Evolutionary conservation across 2,329 filamentous ascomycete genomes (phyloP).

Genomic region (Diaporthe velutina): DNA sequence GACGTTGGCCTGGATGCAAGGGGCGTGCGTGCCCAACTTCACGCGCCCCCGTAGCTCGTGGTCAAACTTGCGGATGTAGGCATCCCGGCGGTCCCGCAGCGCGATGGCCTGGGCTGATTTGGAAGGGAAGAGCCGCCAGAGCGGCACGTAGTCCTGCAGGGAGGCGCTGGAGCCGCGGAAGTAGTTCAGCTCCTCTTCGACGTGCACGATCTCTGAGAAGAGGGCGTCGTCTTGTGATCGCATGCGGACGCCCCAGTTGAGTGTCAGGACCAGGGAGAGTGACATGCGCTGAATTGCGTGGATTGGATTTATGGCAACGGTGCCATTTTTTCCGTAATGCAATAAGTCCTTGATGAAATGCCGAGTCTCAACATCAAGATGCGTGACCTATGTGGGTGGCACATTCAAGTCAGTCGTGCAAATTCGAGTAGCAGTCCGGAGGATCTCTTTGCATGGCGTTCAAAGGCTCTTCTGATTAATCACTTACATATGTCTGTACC

Average conservation of each 20-base stretch:
- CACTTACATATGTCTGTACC: constrained; percentile 25
- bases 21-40: not conserved
- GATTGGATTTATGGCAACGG: constrained; percentile 61
- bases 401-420: not conserved
- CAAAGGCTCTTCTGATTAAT: accelerated
- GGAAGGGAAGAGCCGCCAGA: constrained; percentile 6
- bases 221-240: constrained; percentile 56
- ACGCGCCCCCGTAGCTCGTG: constrained; percentile 6
- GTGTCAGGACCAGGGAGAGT: constrained; percentile 65
- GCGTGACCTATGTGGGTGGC: not conserved
- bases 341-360: constrained; percentile 73
- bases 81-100: not conserved
- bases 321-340: constrained; percentile 68
- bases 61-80: not conserved
- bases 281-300: constrained; percentile 63
- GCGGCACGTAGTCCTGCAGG: constrained; percentile 1
- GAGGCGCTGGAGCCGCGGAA: constrained; percentile 50
- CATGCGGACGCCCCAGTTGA: constrained; percentile 69
- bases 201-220: constrained; percentile 73
- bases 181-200: constrained; percentile 71
- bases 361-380: constrained; percentile 56
- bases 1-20: constrained; percentile 10
- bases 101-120: constrained; percentile 14
- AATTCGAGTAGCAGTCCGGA: too few relatives aligned
- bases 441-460: too few relatives aligned